These are phyloP conservation scores for Adansonia grandidieri DNA, from an alignment of 441 rosid genomes.

Conservation along the genomic window DNA sequence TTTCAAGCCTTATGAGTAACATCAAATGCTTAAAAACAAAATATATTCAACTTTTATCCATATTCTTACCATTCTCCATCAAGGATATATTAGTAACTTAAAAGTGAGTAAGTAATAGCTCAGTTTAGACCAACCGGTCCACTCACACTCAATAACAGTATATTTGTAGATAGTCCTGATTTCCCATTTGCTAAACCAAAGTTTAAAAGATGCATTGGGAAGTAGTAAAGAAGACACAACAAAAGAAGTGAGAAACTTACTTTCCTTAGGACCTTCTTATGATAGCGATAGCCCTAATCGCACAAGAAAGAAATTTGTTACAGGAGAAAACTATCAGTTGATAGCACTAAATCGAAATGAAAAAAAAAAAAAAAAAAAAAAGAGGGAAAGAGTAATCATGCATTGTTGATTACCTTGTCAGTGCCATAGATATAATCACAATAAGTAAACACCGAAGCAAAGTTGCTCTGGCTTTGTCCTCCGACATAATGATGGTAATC, in stretches of 20 bases:
- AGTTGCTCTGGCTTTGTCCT: constrained; percentile 90
- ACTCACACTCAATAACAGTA: background rate
- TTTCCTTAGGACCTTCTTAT: constrained; percentile 75
- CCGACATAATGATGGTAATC: constrained; percentile 96
- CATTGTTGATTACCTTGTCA: constrained; percentile 60
- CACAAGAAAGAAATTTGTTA: constrained; percentile 16
- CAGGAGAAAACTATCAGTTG: constrained; percentile 22
- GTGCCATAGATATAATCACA: constrained; percentile 93
- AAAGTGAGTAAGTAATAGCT: background rate
- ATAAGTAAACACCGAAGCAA: constrained; percentile 91
- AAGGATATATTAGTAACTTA: background rate
- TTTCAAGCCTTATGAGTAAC: too few relatives aligned
- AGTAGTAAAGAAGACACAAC: background rate
- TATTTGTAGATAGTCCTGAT: background rate
- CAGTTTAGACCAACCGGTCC: background rate
- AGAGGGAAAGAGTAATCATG: background rate
- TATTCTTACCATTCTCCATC: background rate
- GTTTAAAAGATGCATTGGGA: background rate
- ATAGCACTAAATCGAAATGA: constrained; percentile 1
- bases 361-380: background rate
- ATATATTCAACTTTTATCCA: background rate
- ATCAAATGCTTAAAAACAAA: background rate
- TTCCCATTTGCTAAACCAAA: background rate
- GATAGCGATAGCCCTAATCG: constrained; percentile 80
- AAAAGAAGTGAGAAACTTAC: constrained; percentile 39